phyloP scores from a whole-genome alignment of 352 stramenopile genomes.

The Pythium rhizo-oryzae region DNA sequence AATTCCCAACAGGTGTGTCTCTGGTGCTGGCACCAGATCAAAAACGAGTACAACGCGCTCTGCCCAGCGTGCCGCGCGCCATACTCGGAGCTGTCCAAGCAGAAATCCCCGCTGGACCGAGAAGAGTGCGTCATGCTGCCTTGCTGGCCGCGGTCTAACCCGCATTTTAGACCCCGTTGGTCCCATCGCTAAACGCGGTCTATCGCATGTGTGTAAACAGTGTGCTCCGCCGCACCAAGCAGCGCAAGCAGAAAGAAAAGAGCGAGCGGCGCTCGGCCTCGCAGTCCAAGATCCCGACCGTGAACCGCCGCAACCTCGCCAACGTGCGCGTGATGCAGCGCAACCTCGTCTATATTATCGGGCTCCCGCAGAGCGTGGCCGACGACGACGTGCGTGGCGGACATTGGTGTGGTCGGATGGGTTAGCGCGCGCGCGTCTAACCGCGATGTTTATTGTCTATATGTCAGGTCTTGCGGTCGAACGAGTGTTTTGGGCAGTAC shows the following conservation, averaged over 20 bases:
- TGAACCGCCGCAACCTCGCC: conserved; percentile 84
- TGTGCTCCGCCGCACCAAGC: conserved; percentile 76
- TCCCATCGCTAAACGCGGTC: background rate
- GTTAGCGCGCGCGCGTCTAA: too few species aligned
- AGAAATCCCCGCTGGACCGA: conserved; percentile 93
- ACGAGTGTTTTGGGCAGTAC: conserved; percentile 88
- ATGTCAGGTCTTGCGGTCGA: conserved; percentile 76
- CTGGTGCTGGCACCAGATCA: conserved; percentile 99
- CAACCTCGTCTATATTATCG: conserved; percentile 96
- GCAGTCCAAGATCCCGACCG: conserved; percentile 37
- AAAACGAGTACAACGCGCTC: conserved; percentile 97
- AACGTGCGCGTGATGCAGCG: conserved; percentile 94
- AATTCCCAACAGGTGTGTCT: conserved; percentile 91
- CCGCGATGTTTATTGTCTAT: background rate
- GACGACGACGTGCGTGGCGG: conserved; percentile 62
- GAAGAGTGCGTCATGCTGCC: conserved; percentile 71
- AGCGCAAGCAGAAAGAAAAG: conserved; percentile 88
- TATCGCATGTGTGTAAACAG: conserved; percentile 31
- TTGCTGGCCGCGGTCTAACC: background rate
- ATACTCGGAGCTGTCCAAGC: conserved; percentile 94
- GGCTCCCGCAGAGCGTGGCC: conserved; percentile 83
- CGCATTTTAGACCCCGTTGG: too few species aligned
- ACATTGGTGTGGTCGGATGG: too few species aligned
- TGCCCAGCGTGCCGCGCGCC: conserved; percentile 98
- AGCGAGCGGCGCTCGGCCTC: conserved; percentile 62